phyloP scores from a whole-genome alignment of 495 filamentous ascomycete genomes.

The Cryomyces antarcticus region DNA sequence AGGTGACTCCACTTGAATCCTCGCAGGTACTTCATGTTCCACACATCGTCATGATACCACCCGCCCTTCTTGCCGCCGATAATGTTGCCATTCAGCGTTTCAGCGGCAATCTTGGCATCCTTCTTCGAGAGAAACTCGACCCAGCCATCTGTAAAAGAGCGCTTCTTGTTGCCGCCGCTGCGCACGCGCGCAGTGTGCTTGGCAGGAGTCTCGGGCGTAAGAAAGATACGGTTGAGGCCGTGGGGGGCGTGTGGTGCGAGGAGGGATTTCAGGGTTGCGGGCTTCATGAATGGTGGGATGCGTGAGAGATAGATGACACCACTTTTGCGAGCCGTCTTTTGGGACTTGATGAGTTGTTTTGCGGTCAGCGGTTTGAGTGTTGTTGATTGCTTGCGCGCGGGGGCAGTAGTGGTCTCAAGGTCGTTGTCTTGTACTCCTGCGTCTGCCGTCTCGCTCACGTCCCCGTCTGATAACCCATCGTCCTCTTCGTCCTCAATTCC shows the following conservation, averaged over 20 bases:
- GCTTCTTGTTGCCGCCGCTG: slow-evolving; percentile 71
- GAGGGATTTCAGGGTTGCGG: slow-evolving; percentile 54
- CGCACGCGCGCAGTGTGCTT: slow-evolving; percentile 36
- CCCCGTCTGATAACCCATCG: not conserved
- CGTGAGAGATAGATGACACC: slow-evolving; percentile 82
- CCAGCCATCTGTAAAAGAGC: slow-evolving; percentile 80
- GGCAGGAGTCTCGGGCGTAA: slow-evolving; percentile 56
- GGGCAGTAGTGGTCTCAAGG: not conserved
- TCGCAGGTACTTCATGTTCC: slow-evolving; percentile 65
- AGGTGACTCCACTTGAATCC: slow-evolving; percentile 67
- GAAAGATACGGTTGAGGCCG: slow-evolving; percentile 61
- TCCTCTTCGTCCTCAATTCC: slow-evolving; percentile 13
- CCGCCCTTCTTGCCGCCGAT: slow-evolving; percentile 76
- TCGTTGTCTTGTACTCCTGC: not conserved
- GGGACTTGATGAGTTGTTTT: slow-evolving; percentile 37
- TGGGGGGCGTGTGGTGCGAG: slow-evolving; percentile 51
- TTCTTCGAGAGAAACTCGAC: slow-evolving; percentile 64
- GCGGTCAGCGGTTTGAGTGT: slow-evolving; percentile 28
- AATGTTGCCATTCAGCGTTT: slow-evolving; percentile 60
- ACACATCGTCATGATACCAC: slow-evolving; percentile 86
- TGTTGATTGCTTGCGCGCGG: slow-evolving; percentile 9
- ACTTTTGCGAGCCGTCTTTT: slow-evolving; percentile 36
- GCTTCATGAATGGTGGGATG: slow-evolving; percentile 88
- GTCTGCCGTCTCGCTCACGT: not conserved
- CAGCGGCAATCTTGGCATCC: slow-evolving; percentile 67